phyloP scores from a whole-genome alignment of 305 asterid species.

The Petunia hybrid region DNA sequence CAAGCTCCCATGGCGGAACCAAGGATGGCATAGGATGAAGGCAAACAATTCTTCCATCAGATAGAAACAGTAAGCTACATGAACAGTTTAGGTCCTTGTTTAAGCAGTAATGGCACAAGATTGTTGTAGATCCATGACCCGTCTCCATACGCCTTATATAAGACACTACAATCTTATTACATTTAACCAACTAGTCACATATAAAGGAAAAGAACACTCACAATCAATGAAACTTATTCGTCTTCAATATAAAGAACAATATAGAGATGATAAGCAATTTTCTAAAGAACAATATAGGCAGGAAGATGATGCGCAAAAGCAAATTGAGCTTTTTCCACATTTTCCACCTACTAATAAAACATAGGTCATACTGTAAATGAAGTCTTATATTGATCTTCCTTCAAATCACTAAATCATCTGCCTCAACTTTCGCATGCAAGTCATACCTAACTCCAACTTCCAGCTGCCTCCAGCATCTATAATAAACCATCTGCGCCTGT shows the following conservation, averaged over 20 bases:
- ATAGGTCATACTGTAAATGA: background rate
- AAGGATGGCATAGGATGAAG: background rate
- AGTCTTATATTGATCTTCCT: background rate
- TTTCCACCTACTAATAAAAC: background rate
- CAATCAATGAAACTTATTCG: background rate
- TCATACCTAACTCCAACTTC: background rate
- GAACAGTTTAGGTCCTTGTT: background rate
- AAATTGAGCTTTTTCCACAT: conserved; percentile 20
- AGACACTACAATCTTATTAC: background rate
- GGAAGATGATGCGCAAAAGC: background rate
- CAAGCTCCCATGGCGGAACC: no score
- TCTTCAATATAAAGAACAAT: background rate
- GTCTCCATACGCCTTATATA: background rate
- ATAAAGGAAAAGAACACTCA: background rate
- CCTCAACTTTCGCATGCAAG: background rate
- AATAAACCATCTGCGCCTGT: background rate
- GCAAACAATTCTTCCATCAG: background rate
- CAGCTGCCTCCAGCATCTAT: background rate
- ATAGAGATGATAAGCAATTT: background rate
- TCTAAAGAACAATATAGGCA: background rate
- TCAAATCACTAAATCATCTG: background rate
- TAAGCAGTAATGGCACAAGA: background rate
- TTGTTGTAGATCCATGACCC: background rate
- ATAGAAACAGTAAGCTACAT: background rate
- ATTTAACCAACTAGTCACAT: background rate